These are phyloP conservation scores for Musa acuminata DNA, from an alignment of 176 grass and related monocot genomes.

Conservation along the genomic window DNA sequence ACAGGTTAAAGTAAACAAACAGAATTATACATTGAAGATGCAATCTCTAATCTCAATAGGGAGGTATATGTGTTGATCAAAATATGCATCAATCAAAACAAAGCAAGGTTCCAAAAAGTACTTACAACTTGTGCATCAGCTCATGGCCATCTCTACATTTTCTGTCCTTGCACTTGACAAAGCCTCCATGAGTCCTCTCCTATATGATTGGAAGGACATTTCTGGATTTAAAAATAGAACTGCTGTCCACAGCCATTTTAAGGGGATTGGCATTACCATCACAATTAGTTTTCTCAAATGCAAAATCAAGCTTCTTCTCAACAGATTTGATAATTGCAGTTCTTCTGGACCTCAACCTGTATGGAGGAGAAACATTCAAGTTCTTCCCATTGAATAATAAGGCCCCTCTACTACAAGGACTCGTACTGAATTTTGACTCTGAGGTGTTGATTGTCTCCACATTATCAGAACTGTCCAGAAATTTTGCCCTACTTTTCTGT, in stretches of 20 bases:
- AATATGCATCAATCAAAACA: neutral
- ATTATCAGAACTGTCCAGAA: conserved; percentile 30
- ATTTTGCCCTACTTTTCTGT: conserved; percentile 22
- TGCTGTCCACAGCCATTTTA: no score
- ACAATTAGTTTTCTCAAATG: neutral
- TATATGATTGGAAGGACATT: neutral
- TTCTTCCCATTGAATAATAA: conserved; percentile 27
- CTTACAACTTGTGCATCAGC: neutral
- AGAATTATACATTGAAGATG: no score
- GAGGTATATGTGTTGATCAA: neutral
- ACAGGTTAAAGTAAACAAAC: no score
- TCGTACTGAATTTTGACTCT: conserved; percentile 27
- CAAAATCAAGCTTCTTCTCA: conserved; percentile 89
- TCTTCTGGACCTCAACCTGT: conserved; percentile 71
- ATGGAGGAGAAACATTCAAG: conserved; percentile 67
- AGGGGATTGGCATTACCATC: neutral
- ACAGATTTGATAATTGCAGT: conserved; percentile 52
- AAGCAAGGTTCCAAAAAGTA: neutral
- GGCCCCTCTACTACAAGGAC: conserved; percentile 28
- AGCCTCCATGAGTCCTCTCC: neutral
- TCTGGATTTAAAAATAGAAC: neutral
- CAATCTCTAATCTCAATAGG: no score
- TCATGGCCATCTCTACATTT: neutral
- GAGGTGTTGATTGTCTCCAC: conserved; percentile 30
- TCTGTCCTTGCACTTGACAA: neutral